A percentile compares a stretch with the other conserved stretches of the same genome.
Evolutionary conservation across 176 grass and related monocot genomes (phyloP).

Genomic region (Eremochloa ophiuroides): DNA sequence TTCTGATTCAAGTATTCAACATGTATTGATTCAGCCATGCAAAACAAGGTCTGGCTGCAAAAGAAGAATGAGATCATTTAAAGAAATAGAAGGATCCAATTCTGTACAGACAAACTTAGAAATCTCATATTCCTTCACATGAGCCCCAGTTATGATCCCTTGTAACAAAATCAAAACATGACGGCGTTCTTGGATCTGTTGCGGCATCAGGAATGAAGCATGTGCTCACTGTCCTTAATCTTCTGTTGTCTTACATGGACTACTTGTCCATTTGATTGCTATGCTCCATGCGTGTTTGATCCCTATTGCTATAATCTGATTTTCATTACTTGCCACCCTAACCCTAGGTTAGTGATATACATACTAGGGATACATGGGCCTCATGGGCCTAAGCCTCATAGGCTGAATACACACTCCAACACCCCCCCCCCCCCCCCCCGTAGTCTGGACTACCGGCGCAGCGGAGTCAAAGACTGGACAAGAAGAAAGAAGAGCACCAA

Average conservation of each 20-base stretch:
- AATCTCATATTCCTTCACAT: not conserved
- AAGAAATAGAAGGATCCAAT: not conserved
- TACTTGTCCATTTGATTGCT: not conserved
- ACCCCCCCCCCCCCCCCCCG: no score
- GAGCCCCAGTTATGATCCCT: not conserved
- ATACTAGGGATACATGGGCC: no score
- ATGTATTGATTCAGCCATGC: not conserved
- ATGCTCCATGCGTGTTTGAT: not conserved
- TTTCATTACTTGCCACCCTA: no score
- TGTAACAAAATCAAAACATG: not conserved
- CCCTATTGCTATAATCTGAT: no score
- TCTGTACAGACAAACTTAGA: not conserved
- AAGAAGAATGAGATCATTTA: not conserved
- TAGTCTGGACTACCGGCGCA: no score
- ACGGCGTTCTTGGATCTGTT: no score
- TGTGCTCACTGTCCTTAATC: not conserved
- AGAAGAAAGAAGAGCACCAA: no score
- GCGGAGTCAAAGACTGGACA: no score
- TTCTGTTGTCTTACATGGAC: not conserved
- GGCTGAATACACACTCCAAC: no score
- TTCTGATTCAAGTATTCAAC: constrained; percentile 19
- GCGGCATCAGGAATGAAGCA: no score
- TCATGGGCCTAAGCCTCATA: no score
- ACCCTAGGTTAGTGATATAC: no score
- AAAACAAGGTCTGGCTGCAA: constrained; percentile 39